A percentile compares a stretch with the other conserved stretches of the same genome.
Evolutionary conservation across 1,284 basidiomycete species (phyloP).

Genomic region (Ustilago shanxiensis): DNA sequence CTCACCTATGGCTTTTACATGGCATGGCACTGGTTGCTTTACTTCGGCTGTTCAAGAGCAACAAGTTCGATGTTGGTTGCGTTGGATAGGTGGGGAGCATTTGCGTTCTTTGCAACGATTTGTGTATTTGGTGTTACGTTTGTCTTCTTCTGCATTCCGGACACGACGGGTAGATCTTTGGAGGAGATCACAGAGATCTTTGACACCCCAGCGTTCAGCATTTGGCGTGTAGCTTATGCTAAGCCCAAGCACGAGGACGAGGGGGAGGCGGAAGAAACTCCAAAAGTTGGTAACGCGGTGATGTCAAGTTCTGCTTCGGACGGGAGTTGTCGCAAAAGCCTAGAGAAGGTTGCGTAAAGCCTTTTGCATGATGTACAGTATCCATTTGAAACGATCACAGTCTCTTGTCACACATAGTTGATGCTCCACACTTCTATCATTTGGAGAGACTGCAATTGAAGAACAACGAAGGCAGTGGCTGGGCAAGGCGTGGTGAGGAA

Average conservation of each 20-base stretch:
- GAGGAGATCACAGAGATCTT: constrained; percentile 24
- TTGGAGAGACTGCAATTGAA: neutral
- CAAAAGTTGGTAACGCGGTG: too few relatives aligned
- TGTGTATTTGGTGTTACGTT: constrained; percentile 14
- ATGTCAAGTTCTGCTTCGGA: too few relatives aligned
- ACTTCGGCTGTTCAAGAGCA: constrained; percentile 21
- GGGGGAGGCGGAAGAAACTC: too few relatives aligned
- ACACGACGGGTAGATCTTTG: constrained; percentile 17
- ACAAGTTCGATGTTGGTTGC: constrained; percentile 22
- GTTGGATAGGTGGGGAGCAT: constrained; percentile 16
- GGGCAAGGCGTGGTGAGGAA: neutral
- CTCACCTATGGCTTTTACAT: constrained; percentile 20
- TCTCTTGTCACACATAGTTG: too few relatives aligned
- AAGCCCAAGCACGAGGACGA: too few relatives aligned
- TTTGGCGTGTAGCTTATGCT: constrained; percentile 17
- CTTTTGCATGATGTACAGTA: too few relatives aligned
- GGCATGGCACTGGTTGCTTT: constrained; percentile 22
- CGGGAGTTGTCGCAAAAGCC: too few relatives aligned
- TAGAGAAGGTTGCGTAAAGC: too few relatives aligned
- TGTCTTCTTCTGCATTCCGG: constrained; percentile 21
- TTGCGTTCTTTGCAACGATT: constrained; percentile 16
- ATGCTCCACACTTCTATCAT: neutral
- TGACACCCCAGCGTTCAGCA: constrained; percentile 20
- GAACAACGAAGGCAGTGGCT: too few relatives aligned
- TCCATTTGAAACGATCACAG: too few relatives aligned